Percentiles rank a stretch among this genome's conserved stretches.
These are phyloP conservation scores for Penicillium paneum DNA, from an alignment of 2,329 filamentous ascomycete species.

Conservation along the genomic window DNA sequence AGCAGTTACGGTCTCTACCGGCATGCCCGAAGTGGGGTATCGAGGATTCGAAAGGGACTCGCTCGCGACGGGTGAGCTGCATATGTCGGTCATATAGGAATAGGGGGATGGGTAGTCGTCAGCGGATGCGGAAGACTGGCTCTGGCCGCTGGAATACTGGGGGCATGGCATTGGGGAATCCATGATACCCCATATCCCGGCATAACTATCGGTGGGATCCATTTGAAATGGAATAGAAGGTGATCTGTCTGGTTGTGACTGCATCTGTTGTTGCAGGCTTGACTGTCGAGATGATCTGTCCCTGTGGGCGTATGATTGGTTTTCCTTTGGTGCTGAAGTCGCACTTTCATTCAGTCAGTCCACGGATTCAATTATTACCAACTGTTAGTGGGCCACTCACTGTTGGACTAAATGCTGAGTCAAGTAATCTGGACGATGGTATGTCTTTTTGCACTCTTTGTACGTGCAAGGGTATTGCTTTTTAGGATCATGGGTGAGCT, in stretches of 20 bases:
- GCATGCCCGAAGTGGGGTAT: constrained; percentile 1
- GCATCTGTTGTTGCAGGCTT: not conserved
- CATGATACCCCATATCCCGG: not conserved
- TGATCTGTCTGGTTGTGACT: not conserved
- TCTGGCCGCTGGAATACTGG: not conserved
- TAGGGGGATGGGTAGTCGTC: constrained; percentile 2
- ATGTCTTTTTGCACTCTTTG: constrained; percentile 46
- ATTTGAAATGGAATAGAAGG: not conserved
- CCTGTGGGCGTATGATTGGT: not conserved
- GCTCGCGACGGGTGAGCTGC: constrained; percentile 1
- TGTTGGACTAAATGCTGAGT: constrained; percentile 49
- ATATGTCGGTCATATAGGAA: constrained; percentile 5
- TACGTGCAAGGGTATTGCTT: constrained; percentile 43
- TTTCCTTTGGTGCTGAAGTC: not conserved
- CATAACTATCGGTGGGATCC: not conserved
- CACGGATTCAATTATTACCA: not conserved
- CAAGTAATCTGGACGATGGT: constrained; percentile 49
- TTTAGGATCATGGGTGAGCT: constrained; percentile 49
- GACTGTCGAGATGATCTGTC: not conserved
- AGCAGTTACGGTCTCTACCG: constrained; percentile 5
- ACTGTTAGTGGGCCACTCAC: constrained; percentile 30
- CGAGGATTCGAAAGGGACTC: not conserved
- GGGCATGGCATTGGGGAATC: constrained; percentile 2
- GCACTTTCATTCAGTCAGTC: not conserved
- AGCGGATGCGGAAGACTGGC: not conserved